Base-by-base conservation (phyloP, 2,329 filamentous ascomycete genomes). In the Thelonectria blattea region DNA sequence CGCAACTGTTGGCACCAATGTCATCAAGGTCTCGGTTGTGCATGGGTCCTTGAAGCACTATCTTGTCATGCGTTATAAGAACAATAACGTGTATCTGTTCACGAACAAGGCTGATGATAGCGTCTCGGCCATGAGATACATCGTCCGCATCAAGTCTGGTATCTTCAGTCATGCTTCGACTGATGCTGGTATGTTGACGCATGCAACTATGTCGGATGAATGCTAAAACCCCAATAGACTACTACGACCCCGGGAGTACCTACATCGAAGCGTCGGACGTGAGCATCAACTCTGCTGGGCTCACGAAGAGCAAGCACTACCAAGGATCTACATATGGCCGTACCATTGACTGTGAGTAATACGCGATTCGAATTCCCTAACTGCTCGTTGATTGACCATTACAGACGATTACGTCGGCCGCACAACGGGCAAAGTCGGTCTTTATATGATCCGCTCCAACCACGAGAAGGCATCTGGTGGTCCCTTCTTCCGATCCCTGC, bases 281-380 rank as follows among this genome's bases (percentile, higher is more conserved):
- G 27, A 70, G 61, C 46, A 64, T 63, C 45, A 71, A 73, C 56
- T 60, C 65, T 12, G 65, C 64, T 12, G 71, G 71, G 12, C 65
- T 76, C 48, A 76, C 75, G 0, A 76, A 76, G 69, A 75, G 72
- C 53, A 79, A 79, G 60, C 76, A 78, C 61, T 79, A 78, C 58
- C 73, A 76, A 5, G 75, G 76, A 24, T 71, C 72, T 20, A 72
- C 72, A 3, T 78, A 78, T 47, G 76, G 76, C 27, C 73, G 76
- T n/a, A 71, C 69, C 8, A 75, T 72, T 30, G 75, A 73, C 56
- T 73, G 67, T 72, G 18, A 62, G 39, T 48, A 8, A 2, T 2
- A 9, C 5, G 1, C 2, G 8, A 9, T 18, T 8, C 2, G 3
- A 15, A 5, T 10, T 0, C 2, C 20, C 17, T 1, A 15, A 1